phyloP scores from a whole-genome alignment of 2,329 filamentous ascomycete genomes.

The Pleoardoris graminearum region DNA sequence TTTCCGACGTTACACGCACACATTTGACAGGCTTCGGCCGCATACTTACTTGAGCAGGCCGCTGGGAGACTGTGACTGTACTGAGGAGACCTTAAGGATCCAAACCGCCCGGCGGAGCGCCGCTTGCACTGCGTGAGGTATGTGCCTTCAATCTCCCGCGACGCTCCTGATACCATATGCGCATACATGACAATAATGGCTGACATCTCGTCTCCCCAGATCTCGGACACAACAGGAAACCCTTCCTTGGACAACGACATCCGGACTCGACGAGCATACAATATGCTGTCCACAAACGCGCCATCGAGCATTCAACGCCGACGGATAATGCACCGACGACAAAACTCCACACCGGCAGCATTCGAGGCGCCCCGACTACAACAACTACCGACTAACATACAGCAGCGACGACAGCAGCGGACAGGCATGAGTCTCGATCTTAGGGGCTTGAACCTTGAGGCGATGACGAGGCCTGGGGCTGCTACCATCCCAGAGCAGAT shows the following conservation, averaged over 20 bases:
- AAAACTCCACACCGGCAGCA: constrained; percentile 80
- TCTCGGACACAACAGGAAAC: constrained; percentile 46
- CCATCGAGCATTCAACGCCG: constrained; percentile 72
- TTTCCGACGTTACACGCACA: constrained; percentile 14
- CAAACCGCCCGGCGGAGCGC: constrained; percentile 70
- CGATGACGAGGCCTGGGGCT: constrained; percentile 30
- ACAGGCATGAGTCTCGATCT: constrained; percentile 83
- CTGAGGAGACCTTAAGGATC: constrained; percentile 51
- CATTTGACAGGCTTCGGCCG: constrained; percentile 35
- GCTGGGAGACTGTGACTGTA: constrained; percentile 47
- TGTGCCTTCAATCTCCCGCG: constrained; percentile 19
- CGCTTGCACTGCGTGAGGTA: constrained; percentile 86
- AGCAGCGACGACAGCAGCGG: constrained; percentile 63
- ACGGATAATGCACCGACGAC: constrained; percentile 78
- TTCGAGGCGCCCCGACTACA: constrained; percentile 75
- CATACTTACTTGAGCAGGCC: constrained; percentile 45
- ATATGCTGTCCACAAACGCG: constrained; percentile 76
- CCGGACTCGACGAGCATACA: constrained; percentile 72
- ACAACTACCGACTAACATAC: constrained; percentile 64
- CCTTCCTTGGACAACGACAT: constrained; percentile 47
- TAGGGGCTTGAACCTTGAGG: constrained; percentile 60
- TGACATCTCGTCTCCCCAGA: constrained; percentile 39
- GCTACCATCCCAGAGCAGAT: constrained; percentile 49
- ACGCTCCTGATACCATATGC: not conserved
- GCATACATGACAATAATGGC: constrained; percentile 14